phyloP scores from a whole-genome alignment of 139 green algal genomes.

The Picochlorum costavermella region DNA sequence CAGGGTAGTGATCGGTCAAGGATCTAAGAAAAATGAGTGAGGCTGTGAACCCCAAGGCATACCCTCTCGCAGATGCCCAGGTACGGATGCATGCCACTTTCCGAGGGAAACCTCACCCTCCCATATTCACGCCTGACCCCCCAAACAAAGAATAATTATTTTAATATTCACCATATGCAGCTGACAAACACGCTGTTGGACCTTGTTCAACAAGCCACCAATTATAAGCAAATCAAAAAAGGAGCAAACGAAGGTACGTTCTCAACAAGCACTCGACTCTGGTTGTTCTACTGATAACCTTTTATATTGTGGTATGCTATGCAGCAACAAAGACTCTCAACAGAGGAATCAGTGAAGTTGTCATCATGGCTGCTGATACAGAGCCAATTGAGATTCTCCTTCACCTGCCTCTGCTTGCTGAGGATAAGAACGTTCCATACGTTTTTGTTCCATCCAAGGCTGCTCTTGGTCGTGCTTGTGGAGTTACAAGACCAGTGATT shows the following conservation, averaged over 20 bases:
- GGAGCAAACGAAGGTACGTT: conserved; percentile 91
- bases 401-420: conserved; percentile 95
- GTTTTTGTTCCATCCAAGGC: conserved; percentile 97
- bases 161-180: conserved; percentile 33
- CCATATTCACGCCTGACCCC: neutral
- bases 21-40: conserved; percentile 54
- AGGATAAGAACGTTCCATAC: conserved; percentile 99
- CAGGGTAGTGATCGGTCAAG: conserved; percentile 68
- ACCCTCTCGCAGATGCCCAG: conserved; percentile 83
- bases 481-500: conserved; percentile 93
- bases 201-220: conserved; percentile 95
- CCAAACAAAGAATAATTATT: neutral
- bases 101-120: neutral
- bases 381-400: conserved; percentile 99
- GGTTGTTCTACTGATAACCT: neutral
- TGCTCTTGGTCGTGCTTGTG: conserved; percentile 92
- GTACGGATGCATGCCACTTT: conserved; percentile 14
- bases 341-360: conserved; percentile 92
- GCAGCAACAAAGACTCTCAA: conserved; percentile 91
- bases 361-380: conserved; percentile 97
- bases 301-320: neutral
- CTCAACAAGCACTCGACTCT: neutral
- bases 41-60: conserved; percentile 98
- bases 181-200: conserved; percentile 97
- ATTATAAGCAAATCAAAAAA: conserved; percentile 99